Percentiles rank a stretch among this genome's conserved stretches.
phyloP scores from a whole-genome alignment of 495 filamentous ascomycete species.

The Aspergillus bertholletiae region DNA sequence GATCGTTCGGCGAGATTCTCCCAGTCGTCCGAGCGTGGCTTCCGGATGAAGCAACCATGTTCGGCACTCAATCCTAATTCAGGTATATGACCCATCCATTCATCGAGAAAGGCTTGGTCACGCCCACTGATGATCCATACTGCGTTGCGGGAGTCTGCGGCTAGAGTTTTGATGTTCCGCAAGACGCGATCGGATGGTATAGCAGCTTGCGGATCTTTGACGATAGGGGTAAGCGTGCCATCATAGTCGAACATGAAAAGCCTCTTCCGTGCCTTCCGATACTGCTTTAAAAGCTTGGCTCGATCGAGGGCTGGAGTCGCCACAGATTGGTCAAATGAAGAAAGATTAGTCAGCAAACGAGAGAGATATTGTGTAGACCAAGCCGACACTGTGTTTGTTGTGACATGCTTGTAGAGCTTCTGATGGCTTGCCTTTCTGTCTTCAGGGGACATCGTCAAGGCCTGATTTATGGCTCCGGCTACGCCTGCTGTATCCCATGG shows the following conservation, averaged over 20 bases:
- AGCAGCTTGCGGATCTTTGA: constrained; percentile 80
- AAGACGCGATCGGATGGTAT: constrained; percentile 81
- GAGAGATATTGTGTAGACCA: constrained; percentile 78
- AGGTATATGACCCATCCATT: constrained; percentile 81
- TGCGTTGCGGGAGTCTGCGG: constrained; percentile 72
- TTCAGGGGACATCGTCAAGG: constrained; percentile 66
- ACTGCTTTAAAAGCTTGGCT: constrained; percentile 62
- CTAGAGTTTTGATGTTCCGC: constrained; percentile 71
- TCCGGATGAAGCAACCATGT: constrained; percentile 89
- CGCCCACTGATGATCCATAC: constrained; percentile 99
- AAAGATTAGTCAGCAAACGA: constrained; percentile 71
- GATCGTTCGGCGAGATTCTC: constrained; percentile 76
- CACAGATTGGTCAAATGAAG: constrained; percentile 67
- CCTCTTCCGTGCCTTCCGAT: constrained; percentile 66
- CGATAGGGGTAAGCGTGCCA: constrained; percentile 94
- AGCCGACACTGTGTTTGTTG: constrained; percentile 72
- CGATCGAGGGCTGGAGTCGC: constrained; percentile 79
- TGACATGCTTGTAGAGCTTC: constrained; percentile 76
- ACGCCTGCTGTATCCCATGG: constrained; percentile 85
- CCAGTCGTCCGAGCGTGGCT: constrained; percentile 72
- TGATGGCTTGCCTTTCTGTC: constrained; percentile 49
- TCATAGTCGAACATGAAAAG: constrained; percentile 99
- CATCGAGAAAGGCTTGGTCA: constrained; percentile 81
- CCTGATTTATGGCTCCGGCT: constrained; percentile 72
- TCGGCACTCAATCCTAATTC: constrained; percentile 89